A percentile compares a stretch with the other conserved stretches of the same genome.
These are phyloP conservation scores for Elsinoe australis DNA, from an alignment of 2,329 filamentous ascomycete genomes.

Conservation along the genomic window DNA sequence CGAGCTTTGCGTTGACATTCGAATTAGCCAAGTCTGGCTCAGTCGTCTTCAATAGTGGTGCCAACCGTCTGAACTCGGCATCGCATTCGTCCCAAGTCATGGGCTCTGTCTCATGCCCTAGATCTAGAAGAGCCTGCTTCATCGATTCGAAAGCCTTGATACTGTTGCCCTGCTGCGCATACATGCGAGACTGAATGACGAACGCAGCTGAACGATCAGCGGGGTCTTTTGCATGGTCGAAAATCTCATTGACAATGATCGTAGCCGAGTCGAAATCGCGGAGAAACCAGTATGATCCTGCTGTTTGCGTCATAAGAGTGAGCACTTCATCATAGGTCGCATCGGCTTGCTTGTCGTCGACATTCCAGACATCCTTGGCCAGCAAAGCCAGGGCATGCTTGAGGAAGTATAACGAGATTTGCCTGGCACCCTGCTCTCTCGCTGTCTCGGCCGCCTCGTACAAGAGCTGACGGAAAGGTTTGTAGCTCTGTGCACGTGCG, in stretches of 20 bases:
- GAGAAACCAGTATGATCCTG: slow-evolving; percentile 77
- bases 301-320: slow-evolving; percentile 66
- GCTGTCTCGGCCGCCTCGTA: slow-evolving; percentile 72
- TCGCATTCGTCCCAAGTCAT: slow-evolving; percentile 72
- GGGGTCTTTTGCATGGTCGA: slow-evolving; percentile 60
- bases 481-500: slow-evolving; percentile 43
- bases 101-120: slow-evolving; percentile 60
- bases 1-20: slow-evolving; percentile 45
- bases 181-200: slow-evolving; percentile 73
- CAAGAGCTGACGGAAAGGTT: slow-evolving; percentile 61
- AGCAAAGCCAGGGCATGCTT: slow-evolving; percentile 68
- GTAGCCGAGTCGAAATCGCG: slow-evolving; percentile 61
- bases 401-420: slow-evolving; percentile 77
- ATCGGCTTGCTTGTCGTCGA: slow-evolving; percentile 51
- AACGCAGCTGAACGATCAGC: slow-evolving; percentile 78
- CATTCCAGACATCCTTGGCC: slow-evolving; percentile 70
- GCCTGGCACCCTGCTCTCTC: slow-evolving; percentile 71
- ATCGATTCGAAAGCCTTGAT: slow-evolving; percentile 61
- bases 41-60: slow-evolving; percentile 31
- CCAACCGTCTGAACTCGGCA: slow-evolving; percentile 53
- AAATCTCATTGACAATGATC: slow-evolving; percentile 60
- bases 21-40: slow-evolving; percentile 41
- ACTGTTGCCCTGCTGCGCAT: slow-evolving; percentile 65
- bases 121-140: slow-evolving; percentile 60
- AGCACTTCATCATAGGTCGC: slow-evolving; percentile 81